phyloP scores from a whole-genome alignment of 257 asterid genomes.

The Osmanthus fragrans region DNA sequence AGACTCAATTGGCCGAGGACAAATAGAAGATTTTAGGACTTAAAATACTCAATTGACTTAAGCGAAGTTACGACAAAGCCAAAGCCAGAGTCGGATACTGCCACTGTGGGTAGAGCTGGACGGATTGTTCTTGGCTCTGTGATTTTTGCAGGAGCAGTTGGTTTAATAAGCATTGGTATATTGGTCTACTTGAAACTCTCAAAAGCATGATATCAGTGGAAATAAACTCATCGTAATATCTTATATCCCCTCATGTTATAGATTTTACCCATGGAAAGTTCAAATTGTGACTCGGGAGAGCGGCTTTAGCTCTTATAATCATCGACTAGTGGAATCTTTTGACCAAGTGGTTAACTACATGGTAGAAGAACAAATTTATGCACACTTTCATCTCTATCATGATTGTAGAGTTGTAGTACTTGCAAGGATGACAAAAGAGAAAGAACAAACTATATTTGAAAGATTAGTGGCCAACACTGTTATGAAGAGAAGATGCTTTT shows the following conservation, averaged over 20 bases:
- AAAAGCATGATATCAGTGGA: slow-evolving; percentile 28
- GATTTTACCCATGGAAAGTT: neutral
- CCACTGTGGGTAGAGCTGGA: slow-evolving; percentile 35
- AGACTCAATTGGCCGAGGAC: no score
- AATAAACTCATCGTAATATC: neutral
- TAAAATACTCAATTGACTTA: no score
- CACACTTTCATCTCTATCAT: neutral
- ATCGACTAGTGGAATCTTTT: neutral
- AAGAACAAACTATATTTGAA: no score
- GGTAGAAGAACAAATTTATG: neutral
- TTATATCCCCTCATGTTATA: neutral
- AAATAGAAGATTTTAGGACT: no score
- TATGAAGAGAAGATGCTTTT: no score
- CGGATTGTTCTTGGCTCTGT: slow-evolving; percentile 17
- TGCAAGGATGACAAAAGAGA: no score
- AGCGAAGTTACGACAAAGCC: no score
- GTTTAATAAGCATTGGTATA: no score
- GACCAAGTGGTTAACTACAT: slow-evolving; percentile 4
- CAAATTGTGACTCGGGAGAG: neutral
- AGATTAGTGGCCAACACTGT: no score
- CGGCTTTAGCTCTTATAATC: neutral
- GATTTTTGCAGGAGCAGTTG: no score
- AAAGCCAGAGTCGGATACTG: no score
- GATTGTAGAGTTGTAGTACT: no score
- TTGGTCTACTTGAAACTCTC: slow-evolving; percentile 65